These are phyloP conservation scores for Aegilops tauschii DNA, from an alignment of 176 grass and related monocot genomes.

Conservation along the genomic window DNA sequence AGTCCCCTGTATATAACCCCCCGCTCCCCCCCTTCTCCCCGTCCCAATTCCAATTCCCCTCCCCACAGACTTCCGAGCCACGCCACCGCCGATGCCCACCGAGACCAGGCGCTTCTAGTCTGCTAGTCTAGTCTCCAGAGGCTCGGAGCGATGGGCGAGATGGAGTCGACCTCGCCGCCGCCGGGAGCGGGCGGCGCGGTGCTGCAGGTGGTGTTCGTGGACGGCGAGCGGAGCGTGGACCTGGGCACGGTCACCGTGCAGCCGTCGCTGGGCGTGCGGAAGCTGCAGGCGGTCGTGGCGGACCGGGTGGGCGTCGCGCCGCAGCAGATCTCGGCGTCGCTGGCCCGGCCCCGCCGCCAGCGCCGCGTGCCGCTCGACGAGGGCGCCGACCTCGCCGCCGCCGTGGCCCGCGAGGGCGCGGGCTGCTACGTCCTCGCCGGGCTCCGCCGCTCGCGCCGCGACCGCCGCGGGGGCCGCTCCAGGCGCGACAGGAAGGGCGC, in stretches of 20 bases:
- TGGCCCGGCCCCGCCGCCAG: constrained; percentile 39
- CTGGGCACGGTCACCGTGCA: constrained; percentile 60
- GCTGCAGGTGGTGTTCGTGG: constrained; percentile 62
- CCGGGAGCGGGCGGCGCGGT: neutral
- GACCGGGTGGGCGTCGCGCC: constrained; percentile 52
- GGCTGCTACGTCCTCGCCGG: constrained; percentile 64
- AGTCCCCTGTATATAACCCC: constrained; percentile 19
- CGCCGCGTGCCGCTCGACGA: constrained; percentile 61
- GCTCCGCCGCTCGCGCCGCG: constrained; percentile 46
- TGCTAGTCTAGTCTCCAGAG: neutral
- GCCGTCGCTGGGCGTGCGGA: constrained; percentile 35
- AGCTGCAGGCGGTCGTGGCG: constrained; percentile 54
- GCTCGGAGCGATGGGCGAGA: constrained; percentile 29
- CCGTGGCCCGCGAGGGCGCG: constrained; percentile 48
- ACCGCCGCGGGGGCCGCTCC: constrained; percentile 55
- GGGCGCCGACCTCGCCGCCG: constrained; percentile 51
- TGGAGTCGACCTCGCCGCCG: constrained; percentile 14
- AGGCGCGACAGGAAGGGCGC: constrained; percentile 31
- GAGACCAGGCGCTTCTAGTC: too few relatives aligned
- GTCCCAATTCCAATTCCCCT: neutral
- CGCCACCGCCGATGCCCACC: neutral
- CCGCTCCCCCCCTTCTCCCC: too few relatives aligned
- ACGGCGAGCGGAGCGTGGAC: constrained; percentile 61
- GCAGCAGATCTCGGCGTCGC: constrained; percentile 59
- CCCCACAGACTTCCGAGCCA: neutral